Evolutionary conservation across 345 rosid species (phyloP), one percentile per base, ranked within the genome.

Genomic region (Bruguiera parviflora): DNA sequence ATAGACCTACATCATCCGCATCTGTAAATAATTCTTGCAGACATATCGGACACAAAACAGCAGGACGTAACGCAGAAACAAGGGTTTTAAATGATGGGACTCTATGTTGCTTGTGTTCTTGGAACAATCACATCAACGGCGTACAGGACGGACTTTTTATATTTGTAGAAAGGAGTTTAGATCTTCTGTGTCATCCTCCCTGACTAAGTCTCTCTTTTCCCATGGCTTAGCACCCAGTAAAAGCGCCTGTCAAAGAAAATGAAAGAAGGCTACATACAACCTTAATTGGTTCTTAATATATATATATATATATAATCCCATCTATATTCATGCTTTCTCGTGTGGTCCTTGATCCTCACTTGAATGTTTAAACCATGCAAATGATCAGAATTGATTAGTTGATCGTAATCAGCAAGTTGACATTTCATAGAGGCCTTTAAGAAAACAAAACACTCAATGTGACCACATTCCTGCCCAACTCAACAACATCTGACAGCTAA

Each of bases 51-150:
- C 18, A 43, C 18, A 13, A 15, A 39, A 39, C 46, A 9, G 46
- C 46, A 55, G 28, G 58, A 56, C 59, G 28, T 8, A 55, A 55
- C 29, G 22, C 49, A 13, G 19, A 0, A 27, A 3, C 24, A 10
- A 13, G 13, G 29, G 11, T 56, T 27, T 56, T 10, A 24, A 56
- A 56, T 21, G 25, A 27, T 43, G 18, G 24, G 20, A 28, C 31
- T 39, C 69, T 69, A 21, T 53, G 73, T 55, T 74, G 67, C 55
- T 70, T 47, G 78, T 67, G 61, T 64, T 71, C 58, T 71, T 53
- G 69, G 39, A 49, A 29, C 69, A 68, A 71, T 76, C 73, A 63
- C 75, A 65, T 72, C 72, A 71, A 49, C 61, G 29, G 27, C 13
- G 21, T 31, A 13, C 49, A 57, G 49, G 60, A 71, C 51, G 57